phyloP scores from a whole-genome alignment of 257 asterid genomes.

The Solanum pinnatisectum region DNA sequence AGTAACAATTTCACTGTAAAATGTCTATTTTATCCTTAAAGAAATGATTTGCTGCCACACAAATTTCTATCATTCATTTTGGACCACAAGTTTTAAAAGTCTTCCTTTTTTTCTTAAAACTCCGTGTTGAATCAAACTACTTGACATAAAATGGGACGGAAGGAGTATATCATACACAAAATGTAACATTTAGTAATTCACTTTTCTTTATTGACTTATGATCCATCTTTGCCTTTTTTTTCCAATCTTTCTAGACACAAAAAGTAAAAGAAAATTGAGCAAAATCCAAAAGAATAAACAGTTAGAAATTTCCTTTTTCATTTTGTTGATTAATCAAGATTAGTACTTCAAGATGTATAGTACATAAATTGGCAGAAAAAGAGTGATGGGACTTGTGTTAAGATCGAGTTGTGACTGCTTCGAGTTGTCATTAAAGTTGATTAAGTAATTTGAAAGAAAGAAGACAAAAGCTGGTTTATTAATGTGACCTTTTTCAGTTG shows the following conservation, averaged over 20 bases:
- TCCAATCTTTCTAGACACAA: too few species aligned
- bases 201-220: neutral
- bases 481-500: neutral
- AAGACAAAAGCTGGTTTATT: neutral
- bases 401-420: neutral
- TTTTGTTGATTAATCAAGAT: neutral
- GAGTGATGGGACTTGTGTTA: neutral
- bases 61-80: too few species aligned
- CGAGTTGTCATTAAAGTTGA: neutral
- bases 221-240: neutral
- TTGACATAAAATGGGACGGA: too few species aligned
- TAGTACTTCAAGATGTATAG: neutral
- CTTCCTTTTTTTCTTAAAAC: too few species aligned
- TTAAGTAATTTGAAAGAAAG: neutral
- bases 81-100: too few species aligned
- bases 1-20: too few species aligned
- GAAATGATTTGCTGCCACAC: too few species aligned
- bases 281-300: neutral
- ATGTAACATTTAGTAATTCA: neutral
- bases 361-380: neutral
- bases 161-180: neutral
- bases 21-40: too few species aligned
- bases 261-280: neutral
- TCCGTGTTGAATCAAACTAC: too few species aligned
- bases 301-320: neutral